Conservation (phyloP, 441 rosid species). For the Rhodomyrtus psidioides region DNA sequence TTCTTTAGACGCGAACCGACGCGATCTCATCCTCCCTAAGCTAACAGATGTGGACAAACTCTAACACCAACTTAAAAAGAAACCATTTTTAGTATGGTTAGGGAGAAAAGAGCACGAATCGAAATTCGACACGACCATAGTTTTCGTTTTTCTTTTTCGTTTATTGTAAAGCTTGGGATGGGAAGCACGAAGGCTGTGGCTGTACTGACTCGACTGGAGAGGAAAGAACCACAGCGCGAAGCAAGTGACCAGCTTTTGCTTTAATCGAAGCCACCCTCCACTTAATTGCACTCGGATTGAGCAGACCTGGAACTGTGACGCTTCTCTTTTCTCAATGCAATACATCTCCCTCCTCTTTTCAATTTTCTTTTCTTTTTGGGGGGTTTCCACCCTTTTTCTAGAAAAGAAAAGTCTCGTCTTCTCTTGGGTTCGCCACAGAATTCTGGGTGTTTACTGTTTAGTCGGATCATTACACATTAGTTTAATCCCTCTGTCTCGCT, state of each 20-base stretch:
- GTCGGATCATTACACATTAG: background rate
- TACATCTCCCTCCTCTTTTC: background rate
- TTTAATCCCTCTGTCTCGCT: background rate
- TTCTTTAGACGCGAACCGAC: background rate
- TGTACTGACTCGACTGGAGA: conserved; percentile 3
- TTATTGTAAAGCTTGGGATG: background rate
- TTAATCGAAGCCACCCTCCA: conserved; percentile 16
- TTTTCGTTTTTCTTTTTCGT: background rate
- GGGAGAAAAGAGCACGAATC: background rate
- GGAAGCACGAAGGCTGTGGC: conserved; percentile 14
- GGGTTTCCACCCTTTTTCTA: background rate
- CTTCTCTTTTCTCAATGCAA: conserved; percentile 4
- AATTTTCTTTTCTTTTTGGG: background rate
- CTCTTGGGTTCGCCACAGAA: background rate
- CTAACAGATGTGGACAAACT: background rate
- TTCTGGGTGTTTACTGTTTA: background rate
- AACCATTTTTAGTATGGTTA: background rate
- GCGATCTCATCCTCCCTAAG: background rate
- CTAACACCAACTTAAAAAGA: background rate
- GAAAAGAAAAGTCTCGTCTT: background rate
- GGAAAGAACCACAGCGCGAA: conserved; percentile 7
- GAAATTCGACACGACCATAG: background rate
- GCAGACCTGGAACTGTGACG: background rate
- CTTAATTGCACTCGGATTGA: background rate
- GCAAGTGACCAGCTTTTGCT: conserved; percentile 26